These are phyloP conservation scores for Rhodosporidiobolus sp. DNA, from an alignment of 768 basidiomycete species.

Conservation along the genomic window DNA sequence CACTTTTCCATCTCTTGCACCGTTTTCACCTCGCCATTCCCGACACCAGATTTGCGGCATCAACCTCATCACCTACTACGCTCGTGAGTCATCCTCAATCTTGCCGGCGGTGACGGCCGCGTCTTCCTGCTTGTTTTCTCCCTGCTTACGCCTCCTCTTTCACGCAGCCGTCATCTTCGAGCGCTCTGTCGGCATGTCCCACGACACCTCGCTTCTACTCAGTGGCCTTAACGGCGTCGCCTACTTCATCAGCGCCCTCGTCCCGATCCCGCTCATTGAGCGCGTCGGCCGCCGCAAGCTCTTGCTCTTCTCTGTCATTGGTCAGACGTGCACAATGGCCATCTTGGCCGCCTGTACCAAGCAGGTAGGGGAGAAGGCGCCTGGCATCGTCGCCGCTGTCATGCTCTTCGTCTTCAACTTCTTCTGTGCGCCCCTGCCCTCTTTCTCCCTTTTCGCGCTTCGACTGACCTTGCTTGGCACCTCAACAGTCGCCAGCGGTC, in stretches of 20 bases:
- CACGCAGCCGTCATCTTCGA: conserved; percentile 41
- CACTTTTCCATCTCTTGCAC: too few relatives aligned
- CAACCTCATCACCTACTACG: conserved; percentile 59
- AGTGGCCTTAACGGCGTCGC: conserved; percentile 45
- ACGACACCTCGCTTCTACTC: conserved; percentile 51
- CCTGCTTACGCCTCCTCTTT: too few relatives aligned
- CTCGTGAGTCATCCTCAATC: not conserved
- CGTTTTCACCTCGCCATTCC: too few relatives aligned
- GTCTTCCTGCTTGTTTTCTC: too few relatives aligned
- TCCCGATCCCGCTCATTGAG: conserved; percentile 43
- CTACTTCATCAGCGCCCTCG: conserved; percentile 45
- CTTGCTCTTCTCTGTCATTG: conserved; percentile 42
- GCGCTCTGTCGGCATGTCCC: not conserved
- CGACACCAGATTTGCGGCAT: conserved; percentile 66
- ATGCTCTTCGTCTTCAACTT: conserved; percentile 67
- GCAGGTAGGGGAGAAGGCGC: conserved; percentile 49
- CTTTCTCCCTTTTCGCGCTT: not conserved
- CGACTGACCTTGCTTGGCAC: not conserved
- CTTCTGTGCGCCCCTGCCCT: conserved; percentile 53
- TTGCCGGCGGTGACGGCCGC: too few relatives aligned
- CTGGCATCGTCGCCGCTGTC: conserved; percentile 58
- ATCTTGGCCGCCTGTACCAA: conserved; percentile 62
- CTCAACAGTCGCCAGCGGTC: conserved; percentile 61
- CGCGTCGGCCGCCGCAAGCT: conserved; percentile 45
- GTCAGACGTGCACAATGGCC: conserved; percentile 57